Percentiles rank a stretch among this genome's conserved stretches.
phyloP scores from a whole-genome alignment of 208 protist genomes.

The Tetramitus jugosus region DNA sequence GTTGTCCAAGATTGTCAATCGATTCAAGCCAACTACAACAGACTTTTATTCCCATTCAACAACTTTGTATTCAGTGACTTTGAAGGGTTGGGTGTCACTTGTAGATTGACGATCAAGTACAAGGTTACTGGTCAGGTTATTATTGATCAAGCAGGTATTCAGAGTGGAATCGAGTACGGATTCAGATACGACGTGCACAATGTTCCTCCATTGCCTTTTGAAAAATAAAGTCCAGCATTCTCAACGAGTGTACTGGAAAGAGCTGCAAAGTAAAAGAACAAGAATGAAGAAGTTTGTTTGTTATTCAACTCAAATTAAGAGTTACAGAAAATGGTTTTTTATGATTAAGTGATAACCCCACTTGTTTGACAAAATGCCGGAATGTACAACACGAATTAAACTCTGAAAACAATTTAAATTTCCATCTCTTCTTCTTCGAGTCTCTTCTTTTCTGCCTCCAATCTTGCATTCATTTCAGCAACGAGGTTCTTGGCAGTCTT shows the following conservation, averaged over 20 bases:
- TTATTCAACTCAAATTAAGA: too few relatives aligned
- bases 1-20: conserved; percentile 6
- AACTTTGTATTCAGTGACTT: conserved; percentile 13
- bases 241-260: too few relatives aligned
- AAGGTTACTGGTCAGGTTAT: neutral
- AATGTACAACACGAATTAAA: too few relatives aligned
- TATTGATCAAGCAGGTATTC: neutral
- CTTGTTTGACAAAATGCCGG: too few relatives aligned
- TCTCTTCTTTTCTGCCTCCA: conserved; percentile 14
- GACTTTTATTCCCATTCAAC: conserved; percentile 21
- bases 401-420: too few relatives aligned
- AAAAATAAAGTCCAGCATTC: too few relatives aligned
- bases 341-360: too few relatives aligned
- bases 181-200: neutral
- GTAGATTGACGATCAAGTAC: neutral
- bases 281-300: too few relatives aligned
- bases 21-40: neutral
- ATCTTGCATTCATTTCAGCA: conserved; percentile 55
- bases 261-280: too few relatives aligned
- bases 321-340: too few relatives aligned
- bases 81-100: conserved; percentile 19
- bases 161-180: neutral
- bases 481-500: conserved; percentile 81
- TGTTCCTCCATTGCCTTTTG: neutral
- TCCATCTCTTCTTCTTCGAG: too few relatives aligned